These are phyloP conservation scores for Aureobasidium sp. DNA, from an alignment of 2,329 filamentous ascomycete genomes.

Conservation along the genomic window DNA sequence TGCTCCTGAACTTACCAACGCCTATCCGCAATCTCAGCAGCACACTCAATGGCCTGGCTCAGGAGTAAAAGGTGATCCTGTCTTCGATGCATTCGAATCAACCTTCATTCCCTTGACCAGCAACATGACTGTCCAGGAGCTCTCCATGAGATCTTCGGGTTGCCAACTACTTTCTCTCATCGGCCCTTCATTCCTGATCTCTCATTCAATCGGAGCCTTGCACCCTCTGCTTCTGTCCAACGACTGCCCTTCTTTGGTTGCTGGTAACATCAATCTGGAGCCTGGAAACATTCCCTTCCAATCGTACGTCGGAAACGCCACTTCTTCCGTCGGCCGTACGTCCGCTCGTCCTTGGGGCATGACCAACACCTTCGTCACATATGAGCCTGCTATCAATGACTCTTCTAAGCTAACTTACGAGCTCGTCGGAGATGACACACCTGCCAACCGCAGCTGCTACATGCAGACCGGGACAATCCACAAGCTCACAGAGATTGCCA, in stretches of 20 bases:
- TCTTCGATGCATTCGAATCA: slow-evolving; percentile 25
- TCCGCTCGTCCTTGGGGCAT: slow-evolving; percentile 26
- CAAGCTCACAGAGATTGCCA: slow-evolving; percentile 39
- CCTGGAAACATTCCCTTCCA: slow-evolving; percentile 44
- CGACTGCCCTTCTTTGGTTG: slow-evolving; percentile 37
- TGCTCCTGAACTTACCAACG: slow-evolving; percentile 13
- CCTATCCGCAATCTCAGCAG: slow-evolving; percentile 16
- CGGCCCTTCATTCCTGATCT: slow-evolving; percentile 25
- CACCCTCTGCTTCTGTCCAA: slow-evolving; percentile 41
- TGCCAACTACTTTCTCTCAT: slow-evolving; percentile 26
- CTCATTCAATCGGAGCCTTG: slow-evolving; percentile 27
- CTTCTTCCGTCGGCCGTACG: slow-evolving; percentile 12
- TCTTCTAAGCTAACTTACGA: slow-evolving; percentile 19
- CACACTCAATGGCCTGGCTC: slow-evolving; percentile 19
- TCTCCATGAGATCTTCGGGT: slow-evolving; percentile 23
- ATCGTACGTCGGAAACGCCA: slow-evolving; percentile 18
- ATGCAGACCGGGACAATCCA: slow-evolving; percentile 33
- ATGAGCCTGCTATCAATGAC: slow-evolving; percentile 25
- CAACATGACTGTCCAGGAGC: slow-evolving; percentile 23
- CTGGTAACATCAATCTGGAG: slow-evolving; percentile 44
- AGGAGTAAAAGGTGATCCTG: slow-evolving; percentile 19
- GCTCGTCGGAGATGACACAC: slow-evolving; percentile 21
- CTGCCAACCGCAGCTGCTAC: slow-evolving; percentile 28
- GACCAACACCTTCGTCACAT: slow-evolving; percentile 25
- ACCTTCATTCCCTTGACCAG: slow-evolving; percentile 23